Percentiles rank a stretch among this genome's conserved stretches.
Conservation (phyloP, 768 basidiomycete species). For the Termitomyces heimii region DNA sequence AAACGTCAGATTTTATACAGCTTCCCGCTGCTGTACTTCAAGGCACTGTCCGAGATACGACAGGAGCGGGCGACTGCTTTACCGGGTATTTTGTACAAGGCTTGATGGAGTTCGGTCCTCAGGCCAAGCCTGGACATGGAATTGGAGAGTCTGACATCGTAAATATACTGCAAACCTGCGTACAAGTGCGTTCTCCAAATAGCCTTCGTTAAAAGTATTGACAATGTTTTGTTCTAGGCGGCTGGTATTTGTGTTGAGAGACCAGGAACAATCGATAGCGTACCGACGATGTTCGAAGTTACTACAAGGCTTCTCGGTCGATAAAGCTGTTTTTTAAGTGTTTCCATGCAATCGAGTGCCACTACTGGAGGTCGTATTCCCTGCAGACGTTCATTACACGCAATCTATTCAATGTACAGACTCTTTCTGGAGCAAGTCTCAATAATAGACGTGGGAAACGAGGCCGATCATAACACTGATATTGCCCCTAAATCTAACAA, state of each 20-base stretch:
- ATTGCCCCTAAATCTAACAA: no score
- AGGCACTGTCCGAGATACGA: slow-evolving; percentile 42
- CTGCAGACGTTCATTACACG: no score
- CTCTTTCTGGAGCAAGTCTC: no score
- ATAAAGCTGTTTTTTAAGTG: not conserved
- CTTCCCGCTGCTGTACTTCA: slow-evolving; percentile 42
- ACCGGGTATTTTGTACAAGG: slow-evolving; percentile 54
- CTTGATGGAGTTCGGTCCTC: slow-evolving; percentile 37
- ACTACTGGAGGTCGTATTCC: no score
- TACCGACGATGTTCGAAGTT: slow-evolving; percentile 38
- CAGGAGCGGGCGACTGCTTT: slow-evolving; percentile 63
- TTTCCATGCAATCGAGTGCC: not conserved
- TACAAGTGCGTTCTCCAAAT: slow-evolving; percentile 26
- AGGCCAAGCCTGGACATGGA: slow-evolving; percentile 18
- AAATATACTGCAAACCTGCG: slow-evolving; percentile 30
- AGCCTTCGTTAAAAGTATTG: not conserved
- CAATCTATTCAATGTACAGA: no score
- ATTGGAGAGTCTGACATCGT: slow-evolving; percentile 26
- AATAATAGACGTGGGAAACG: no score
- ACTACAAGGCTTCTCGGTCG: slow-evolving; percentile 21
- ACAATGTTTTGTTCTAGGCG: slow-evolving; percentile 29
- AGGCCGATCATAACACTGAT: no score
- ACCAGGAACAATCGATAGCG: slow-evolving; percentile 51
- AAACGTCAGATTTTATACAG: slow-evolving; percentile 22
- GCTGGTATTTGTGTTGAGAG: slow-evolving; percentile 59